Conservation (phyloP, 768 basidiomycete species). For the Hygrophoropsis aurantiaca region DNA sequence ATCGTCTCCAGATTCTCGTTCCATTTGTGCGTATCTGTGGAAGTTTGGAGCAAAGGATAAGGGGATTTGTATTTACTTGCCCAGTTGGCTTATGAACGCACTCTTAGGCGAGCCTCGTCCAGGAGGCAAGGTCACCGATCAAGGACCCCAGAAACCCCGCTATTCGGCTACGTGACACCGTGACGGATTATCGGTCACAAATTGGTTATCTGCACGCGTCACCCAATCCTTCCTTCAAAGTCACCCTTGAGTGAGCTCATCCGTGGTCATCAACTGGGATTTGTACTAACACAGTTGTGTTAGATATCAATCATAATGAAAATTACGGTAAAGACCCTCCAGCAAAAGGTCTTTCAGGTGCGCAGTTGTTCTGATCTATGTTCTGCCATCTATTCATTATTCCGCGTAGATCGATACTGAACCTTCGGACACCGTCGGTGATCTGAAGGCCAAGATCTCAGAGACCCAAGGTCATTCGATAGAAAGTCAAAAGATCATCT, state of each 20-base stretch:
- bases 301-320: constrained; percentile 56
- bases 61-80: neutral
- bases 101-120: constrained; percentile 9
- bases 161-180: constrained; percentile 15
- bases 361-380: constrained; percentile 3
- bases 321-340: constrained; percentile 93
- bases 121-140: constrained; percentile 16
- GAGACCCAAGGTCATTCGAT: constrained; percentile 72
- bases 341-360: constrained; percentile 89
- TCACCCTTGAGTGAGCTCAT: too few relatives aligned
- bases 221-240: constrained; percentile 5
- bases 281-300: constrained; percentile 1
- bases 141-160: constrained; percentile 20
- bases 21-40: constrained; percentile 32
- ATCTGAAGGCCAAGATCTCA: constrained; percentile 83
- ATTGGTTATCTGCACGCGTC: constrained; percentile 16
- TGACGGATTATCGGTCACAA: constrained; percentile 12
- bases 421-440: constrained; percentile 66
- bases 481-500: constrained; percentile 89
- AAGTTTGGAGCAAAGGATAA: constrained; percentile 15
- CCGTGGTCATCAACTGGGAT: too few relatives aligned
- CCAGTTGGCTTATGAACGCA: neutral
- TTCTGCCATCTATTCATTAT: neutral
- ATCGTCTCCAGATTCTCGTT: constrained; percentile 67
- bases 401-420: constrained; percentile 71